Conservation (phyloP, 768 basidiomycete species). For the Mycena galopus region DNA sequence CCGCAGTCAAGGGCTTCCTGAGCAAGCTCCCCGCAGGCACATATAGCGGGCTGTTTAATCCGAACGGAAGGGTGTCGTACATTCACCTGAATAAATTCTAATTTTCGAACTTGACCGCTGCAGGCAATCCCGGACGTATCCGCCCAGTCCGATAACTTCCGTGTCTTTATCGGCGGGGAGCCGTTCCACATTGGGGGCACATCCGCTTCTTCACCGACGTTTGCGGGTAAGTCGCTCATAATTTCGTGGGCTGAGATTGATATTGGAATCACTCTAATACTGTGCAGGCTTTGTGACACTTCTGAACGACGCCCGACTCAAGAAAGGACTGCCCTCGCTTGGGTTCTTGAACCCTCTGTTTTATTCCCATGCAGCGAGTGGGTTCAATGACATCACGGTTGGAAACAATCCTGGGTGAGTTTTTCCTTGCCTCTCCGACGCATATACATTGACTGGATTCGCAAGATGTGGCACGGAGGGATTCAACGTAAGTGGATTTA, state of each 20-base stretch:
- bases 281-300: slow-evolving; percentile 66
- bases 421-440: neutral
- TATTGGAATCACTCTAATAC: neutral
- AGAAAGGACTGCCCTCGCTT: slow-evolving; percentile 56
- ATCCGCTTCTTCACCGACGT: slow-evolving; percentile 44
- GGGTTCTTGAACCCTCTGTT: slow-evolving; percentile 78
- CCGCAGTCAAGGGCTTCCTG: slow-evolving; percentile 45
- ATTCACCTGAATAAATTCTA: too few species aligned
- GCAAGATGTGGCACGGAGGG: slow-evolving; percentile 67
- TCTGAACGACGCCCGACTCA: slow-evolving; percentile 70
- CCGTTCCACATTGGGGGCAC: slow-evolving; percentile 41
- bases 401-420: slow-evolving; percentile 61
- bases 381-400: slow-evolving; percentile 68
- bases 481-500: slow-evolving; percentile 63
- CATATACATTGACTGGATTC: neutral
- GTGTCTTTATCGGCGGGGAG: slow-evolving; percentile 37
- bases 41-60: slow-evolving; percentile 46
- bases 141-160: slow-evolving; percentile 43
- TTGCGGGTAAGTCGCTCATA: slow-evolving; percentile 37
- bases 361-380: slow-evolving; percentile 56
- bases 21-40: slow-evolving; percentile 38
- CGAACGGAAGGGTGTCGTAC: slow-evolving; percentile 40
- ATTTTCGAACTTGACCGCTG: neutral
- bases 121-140: slow-evolving; percentile 49
- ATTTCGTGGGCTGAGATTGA: too few species aligned